These are phyloP conservation scores for Exophiala sp. DNA, from an alignment of 2,329 filamentous ascomycete genomes.

Conservation along the genomic window DNA sequence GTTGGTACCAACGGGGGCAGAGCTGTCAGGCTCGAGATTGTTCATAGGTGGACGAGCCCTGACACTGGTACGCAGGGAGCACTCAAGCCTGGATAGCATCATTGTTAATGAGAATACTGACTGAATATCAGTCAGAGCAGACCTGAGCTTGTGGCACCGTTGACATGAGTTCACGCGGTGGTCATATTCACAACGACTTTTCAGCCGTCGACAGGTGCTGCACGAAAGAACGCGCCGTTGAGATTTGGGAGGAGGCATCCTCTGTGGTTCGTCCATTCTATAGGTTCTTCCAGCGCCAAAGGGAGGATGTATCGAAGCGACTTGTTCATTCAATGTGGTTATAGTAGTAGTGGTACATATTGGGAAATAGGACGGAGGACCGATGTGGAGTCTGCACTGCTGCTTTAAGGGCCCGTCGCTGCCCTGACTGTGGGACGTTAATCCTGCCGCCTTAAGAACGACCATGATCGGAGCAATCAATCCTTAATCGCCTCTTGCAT, in stretches of 20 bases:
- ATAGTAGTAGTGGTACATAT: too few species aligned
- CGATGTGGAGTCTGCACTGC: too few species aligned
- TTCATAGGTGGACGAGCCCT: background rate
- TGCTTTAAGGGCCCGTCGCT: too few species aligned
- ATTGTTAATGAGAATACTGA: background rate
- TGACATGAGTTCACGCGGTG: background rate
- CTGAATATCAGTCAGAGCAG: background rate
- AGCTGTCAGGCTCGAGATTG: background rate
- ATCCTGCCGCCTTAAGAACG: too few species aligned
- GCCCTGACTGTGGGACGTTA: too few species aligned
- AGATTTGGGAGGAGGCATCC: background rate
- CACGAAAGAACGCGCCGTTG: background rate
- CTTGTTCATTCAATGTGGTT: too few species aligned
- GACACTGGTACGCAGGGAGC: background rate
- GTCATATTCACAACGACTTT: slow-evolving; percentile 1
- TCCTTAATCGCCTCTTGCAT: too few species aligned
- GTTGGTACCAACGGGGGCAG: background rate
- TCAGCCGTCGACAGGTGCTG: background rate
- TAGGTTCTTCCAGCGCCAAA: too few species aligned
- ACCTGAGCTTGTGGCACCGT: slow-evolving; percentile 1
- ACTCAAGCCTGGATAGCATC: background rate
- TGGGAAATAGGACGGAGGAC: too few species aligned
- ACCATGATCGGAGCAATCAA: too few species aligned
- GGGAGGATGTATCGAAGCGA: too few species aligned
- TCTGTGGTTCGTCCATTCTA: background rate